Evolutionary conservation across 1,284 basidiomycete genomes (phyloP).

Genomic region (Polyporus tsugae): DNA sequence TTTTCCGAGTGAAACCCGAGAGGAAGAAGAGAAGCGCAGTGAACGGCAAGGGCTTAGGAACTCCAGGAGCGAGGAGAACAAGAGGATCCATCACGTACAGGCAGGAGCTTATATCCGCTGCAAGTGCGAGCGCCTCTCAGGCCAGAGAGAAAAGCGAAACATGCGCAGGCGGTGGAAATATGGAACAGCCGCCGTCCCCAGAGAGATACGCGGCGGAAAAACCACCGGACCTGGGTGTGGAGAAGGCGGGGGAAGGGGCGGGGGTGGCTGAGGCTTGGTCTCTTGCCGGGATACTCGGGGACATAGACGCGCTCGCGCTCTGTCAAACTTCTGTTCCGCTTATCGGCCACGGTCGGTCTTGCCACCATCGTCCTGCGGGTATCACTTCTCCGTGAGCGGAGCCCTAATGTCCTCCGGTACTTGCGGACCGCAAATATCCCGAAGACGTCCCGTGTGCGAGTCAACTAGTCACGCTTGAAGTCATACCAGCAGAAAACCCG

Average conservation of each 20-base stretch:
- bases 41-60: conserved; percentile 19
- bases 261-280: not conserved
- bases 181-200: not conserved
- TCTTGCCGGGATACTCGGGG: not conserved
- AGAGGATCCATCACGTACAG: conserved; percentile 23
- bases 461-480: not conserved
- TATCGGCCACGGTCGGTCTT: not conserved
- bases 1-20: not conserved
- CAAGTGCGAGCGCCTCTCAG: conserved; percentile 15
- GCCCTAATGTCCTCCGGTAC: not conserved
- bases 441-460: not conserved
- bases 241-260: not conserved
- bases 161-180: conserved; percentile 1
- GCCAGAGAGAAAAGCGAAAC: conserved; percentile 14
- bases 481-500: not conserved
- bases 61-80: conserved; percentile 21
- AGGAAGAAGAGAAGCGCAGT: not conserved
- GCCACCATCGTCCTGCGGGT: not conserved
- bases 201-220: conserved; percentile 12
- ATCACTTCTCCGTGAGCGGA: not conserved
- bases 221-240: conserved; percentile 14
- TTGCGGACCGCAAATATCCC: not conserved
- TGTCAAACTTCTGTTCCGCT: not conserved
- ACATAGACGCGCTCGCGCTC: not conserved
- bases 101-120: conserved; percentile 31